Base-by-base conservation (phyloP, 140 eudicot species). In the Ambrosia hybrid region DNA sequence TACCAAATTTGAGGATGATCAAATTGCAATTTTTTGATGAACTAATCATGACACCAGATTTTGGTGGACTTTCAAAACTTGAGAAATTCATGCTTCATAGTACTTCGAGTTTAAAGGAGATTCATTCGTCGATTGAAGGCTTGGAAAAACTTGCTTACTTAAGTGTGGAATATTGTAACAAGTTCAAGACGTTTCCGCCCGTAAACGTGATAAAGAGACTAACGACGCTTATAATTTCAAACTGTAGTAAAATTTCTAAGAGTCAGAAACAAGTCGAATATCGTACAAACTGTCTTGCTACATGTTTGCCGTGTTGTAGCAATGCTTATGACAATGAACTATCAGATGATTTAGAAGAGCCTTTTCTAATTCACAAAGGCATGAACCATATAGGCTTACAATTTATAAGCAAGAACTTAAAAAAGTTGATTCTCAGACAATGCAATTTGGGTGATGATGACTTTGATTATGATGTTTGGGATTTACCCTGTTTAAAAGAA, bases 41-140 rank as follows among this genome's bases (percentile, higher is more conserved):
- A 21, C 53, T 75, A 30, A 57, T 21, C 36, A 4, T 1, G 15
- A 71, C 78, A 13, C 85, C 81, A n/a, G 61, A 81, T 38, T 56
- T 81, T 58, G 4, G 30, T 6, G 80, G 78, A 65, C 69, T 74
- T 39, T 76, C 76, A 15, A 26, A 56, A n/a, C 84, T 80, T 36
- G 77, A 75, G 45, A 75, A 0, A 71, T 17, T 80, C 14, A 49
- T 37, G 21, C 57, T 81, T 33, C 9, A 1, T 36, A 12, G 7
- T 2, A 65, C 72, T 41, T 0, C 3, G 10, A 10, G 39, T 21
- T 17, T 81, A 53, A 41, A 15, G 39, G 77, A 70, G 67, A 70
- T 77, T 70, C 77, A 75, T 75, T 74, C 77, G 14, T 70, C 77
- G 5, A 43, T 71, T 26, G 85, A 57, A 53, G 3, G 7, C 15